Conservation (phyloP, 257 asterid genomes). For the Nicotiana obtusifolia region DNA sequence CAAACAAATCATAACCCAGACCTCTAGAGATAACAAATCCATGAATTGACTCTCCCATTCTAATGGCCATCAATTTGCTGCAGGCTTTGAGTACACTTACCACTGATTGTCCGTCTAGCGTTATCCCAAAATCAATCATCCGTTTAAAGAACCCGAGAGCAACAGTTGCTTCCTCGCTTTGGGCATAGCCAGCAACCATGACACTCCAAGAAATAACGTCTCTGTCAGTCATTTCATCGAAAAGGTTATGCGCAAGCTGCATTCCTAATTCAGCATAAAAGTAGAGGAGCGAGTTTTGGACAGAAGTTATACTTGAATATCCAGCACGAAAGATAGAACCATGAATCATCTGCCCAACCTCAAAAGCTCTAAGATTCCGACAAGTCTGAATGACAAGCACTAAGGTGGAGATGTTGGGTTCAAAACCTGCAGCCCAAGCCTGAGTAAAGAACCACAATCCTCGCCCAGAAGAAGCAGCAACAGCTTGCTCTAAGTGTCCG, state of each 20-base stretch:
- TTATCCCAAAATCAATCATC: constrained; percentile 41
- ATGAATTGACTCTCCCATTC: constrained; percentile 54
- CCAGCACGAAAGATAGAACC: constrained; percentile 56
- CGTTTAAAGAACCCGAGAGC: constrained; percentile 45
- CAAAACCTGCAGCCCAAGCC: constrained; percentile 51
- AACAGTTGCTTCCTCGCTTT: constrained; percentile 23
- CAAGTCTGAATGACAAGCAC: constrained; percentile 60
- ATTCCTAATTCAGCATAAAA: constrained; percentile 50
- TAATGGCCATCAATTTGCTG: constrained; percentile 35
- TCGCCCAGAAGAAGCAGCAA: constrained; percentile 24
- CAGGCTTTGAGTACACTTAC: constrained; percentile 74
- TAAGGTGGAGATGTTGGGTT: constrained; percentile 72
- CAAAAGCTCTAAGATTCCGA: constrained; percentile 33
- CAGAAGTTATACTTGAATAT: constrained; percentile 38
- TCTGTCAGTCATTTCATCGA: constrained; percentile 59
- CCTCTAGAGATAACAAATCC: constrained; percentile 50
- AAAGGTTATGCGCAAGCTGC: constrained; percentile 54
- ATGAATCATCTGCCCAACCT: constrained; percentile 46
- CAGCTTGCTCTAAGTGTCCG: constrained; percentile 40
- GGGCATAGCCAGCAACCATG: constrained; percentile 56
- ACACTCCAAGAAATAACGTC: constrained; percentile 83
- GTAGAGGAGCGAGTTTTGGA: constrained; percentile 64
- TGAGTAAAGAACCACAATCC: constrained; percentile 46
- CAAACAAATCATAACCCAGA: constrained; percentile 56
- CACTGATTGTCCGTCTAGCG: constrained; percentile 62